Base-by-base conservation (phyloP, 306 rosid species). In the Cucumis melo region DNA sequence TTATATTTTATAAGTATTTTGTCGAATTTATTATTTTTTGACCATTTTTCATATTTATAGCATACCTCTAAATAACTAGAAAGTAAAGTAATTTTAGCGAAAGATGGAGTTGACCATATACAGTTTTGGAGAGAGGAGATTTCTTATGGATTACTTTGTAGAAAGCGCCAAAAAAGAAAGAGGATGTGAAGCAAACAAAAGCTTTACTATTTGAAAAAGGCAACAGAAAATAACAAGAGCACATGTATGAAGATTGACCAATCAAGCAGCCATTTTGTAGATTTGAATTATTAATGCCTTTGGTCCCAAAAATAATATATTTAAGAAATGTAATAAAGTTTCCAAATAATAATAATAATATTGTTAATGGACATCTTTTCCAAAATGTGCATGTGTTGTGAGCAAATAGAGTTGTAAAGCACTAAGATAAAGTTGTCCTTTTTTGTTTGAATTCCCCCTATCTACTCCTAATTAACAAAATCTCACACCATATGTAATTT, bases 191-290 rank as follows among this genome's bases (percentile, higher is more conserved):
- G 56, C 15, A 21, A 21, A 70, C 23, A 46, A 12, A 46, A 11
- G 75, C 8, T 36, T 66, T 66, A 48, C 51, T 16, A 50, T 8
- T 24, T 71, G 58, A 48, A 13, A 48, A 71, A 24, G 51, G 76
- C 59, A 71, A 27, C 24, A 71, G 46, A 12, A 51, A 51, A 53
- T 50, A 51, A 46, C 29, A 73, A 73, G 62, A 32, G 77, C 77
- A 73, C 77, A 73, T 73, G 77, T 17, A 53, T 23, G 56, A 44
- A 68, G 61, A 73, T 73, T 73, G 61, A 29, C 77, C 77, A 72
- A 50, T 72, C 42, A 48, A 72, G 77, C 44, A 73, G 62, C 76
- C 59, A 46, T 73, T 73, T 73, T 71, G 39, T 46, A 15, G 16
- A 46, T 50, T 51, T 73, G 29, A 16, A 73, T 73, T 73, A 73